Base-by-base conservation (phyloP, 2,329 filamentous ascomycete genomes). In the Ambrosiella beaveri region DNA sequence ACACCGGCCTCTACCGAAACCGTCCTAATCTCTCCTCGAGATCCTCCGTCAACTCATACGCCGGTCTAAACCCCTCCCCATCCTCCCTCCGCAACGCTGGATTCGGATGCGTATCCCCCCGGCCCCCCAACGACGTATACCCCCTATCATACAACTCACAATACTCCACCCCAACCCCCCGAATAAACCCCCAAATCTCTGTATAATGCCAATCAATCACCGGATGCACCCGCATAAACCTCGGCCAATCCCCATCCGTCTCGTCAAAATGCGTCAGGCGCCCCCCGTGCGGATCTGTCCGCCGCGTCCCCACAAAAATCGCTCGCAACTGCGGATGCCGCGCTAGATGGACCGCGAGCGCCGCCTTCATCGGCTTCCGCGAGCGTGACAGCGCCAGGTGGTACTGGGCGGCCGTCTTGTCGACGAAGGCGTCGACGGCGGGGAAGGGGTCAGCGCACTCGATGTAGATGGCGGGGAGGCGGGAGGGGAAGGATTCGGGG, bases 131-230 rank as follows among this genome's bases (percentile, higher is more conserved):
- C 62, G 86, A 91, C 2, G 93, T 95, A 70, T 93, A 96, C 8
- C 91, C 91, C 63, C 68, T 66, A 68, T 96, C 88, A 69, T 98
- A 98, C 35, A 98, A 74, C 9, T 75, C 72, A 69, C 93, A 97
- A 67, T 95, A 98, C 4, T 84, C 82, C 36, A 97, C 82, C 1
- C 81, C 76, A 37, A 97, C 72, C 65, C 86, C 82, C 37, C 85
- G 79, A 62, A 94, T 85, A 67, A 94, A 93, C 49, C 83, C 81
- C 93, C 93, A 97, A 57, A 97, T 91, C 69, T 97, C 91, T 9
- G 81, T 80, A 69, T 96, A 95, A 68, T 93, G 88, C 93, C 93
- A 98, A 70, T 98, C 93, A 66, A 98, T 90, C 8, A 98, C 86
- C 0, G 93, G 91, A 70, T 98, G 89, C 61, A 97, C 77, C 60